Conservation (phyloP, 192 early-diverging fungal genomes). For the Backusella mclennaniae region DNA sequence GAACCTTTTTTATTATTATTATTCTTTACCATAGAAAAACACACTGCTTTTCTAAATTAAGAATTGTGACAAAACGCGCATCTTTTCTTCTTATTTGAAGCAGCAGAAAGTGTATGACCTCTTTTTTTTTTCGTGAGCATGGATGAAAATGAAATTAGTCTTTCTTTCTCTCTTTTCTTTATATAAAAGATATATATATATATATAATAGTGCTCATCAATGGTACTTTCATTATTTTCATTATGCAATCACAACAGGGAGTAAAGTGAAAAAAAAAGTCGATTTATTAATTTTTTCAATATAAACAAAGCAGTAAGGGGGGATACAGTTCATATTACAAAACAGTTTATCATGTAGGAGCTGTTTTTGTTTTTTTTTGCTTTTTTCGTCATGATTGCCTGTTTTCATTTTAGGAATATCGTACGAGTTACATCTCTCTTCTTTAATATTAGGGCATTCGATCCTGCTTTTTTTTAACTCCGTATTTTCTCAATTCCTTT, state of each 20-base stretch:
- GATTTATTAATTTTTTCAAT: neutral
- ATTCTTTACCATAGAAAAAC: neutral
- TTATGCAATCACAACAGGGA: neutral
- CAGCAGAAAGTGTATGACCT: neutral
- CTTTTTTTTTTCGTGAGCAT: neutral
- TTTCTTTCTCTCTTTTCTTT: neutral
- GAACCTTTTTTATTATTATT: neutral
- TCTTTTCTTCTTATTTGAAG: neutral
- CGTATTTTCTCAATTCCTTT: neutral
- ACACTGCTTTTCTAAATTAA: neutral
- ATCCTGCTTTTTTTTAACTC: neutral
- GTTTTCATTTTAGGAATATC: neutral
- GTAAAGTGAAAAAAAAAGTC: neutral
- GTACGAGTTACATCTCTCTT: neutral
- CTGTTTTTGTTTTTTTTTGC: neutral
- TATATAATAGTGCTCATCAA: too few relatives aligned
- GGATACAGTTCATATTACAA: neutral
- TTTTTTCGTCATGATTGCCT: neutral
- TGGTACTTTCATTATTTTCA: neutral
- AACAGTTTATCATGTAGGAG: neutral
- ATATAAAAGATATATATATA: too few relatives aligned
- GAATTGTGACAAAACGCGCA: neutral
- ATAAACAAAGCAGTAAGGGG: neutral
- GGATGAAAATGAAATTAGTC: neutral
- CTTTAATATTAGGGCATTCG: neutral